Evolutionary conservation across 2,329 filamentous ascomycete species (phyloP), one percentile per base, ranked within the genome.

Genomic region (Cladophialophora immunda): DNA sequence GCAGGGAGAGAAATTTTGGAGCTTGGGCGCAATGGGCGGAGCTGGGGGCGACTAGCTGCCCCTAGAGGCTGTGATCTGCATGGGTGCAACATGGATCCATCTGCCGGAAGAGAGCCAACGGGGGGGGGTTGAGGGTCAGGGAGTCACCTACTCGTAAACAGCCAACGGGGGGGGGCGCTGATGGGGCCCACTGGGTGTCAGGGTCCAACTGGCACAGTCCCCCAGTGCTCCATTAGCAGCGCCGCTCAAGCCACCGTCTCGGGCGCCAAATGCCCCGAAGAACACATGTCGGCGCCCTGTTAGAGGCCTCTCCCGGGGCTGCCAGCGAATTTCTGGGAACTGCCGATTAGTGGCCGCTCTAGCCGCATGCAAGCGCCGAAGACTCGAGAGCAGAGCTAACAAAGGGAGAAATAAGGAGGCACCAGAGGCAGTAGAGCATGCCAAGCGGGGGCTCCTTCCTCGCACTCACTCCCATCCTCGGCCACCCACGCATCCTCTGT

Each of bases 281-380:
- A 13, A 29, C 11, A n/a, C 22, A 15, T 30, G 25, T 22, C 13
- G 22, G 19, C 22, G 36, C 25, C 38, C 17, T 30, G 38, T 30
- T 27, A 47, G 9, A 17, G 38, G 17, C n/a, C 17, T 22, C 41
- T 11, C 19, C 19, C 13, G 45, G 29, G 30, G 2, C 25, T 32
- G 30, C 34, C 29, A 27, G 56, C 47, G 62, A 65, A 59, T 52
- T 15, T 59, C 54, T 65, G 45, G 45, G 62, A 62, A 56, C 59
- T 38, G 58, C 45, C 45, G 45, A 50, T 50, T 50, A 50, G 45
- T 50, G 45, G 45, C 45, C 45, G 45, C 45, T 25, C 45, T 50
- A 25, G 45, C 45, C 11, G 45, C 45, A 47, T 25, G 36, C 36
- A 41, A 41, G 15, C 36, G 36, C 15, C 36, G 13, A 41, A 17